phyloP scores from a whole-genome alignment of 345 rosid species.

The Corchorus olitorius region DNA sequence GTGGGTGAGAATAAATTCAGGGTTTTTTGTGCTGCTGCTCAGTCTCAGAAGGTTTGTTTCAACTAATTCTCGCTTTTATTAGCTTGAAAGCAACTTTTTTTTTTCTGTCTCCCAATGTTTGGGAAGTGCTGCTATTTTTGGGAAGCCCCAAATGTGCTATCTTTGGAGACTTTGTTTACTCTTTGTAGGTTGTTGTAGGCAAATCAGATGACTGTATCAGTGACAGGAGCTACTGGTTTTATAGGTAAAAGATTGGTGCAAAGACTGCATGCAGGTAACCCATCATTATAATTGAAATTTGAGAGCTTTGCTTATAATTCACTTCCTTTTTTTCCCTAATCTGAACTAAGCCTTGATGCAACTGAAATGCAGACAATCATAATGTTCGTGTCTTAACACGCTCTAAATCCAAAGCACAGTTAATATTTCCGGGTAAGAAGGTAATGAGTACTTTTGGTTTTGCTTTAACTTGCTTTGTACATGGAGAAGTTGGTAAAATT shows the following conservation, averaged over 20 bases:
- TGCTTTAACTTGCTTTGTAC: background rate
- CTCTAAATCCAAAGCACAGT: conserved; percentile 77
- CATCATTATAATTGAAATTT: background rate
- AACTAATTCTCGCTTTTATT: background rate
- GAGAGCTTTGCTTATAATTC: background rate
- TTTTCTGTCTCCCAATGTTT: background rate
- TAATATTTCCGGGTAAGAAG: conserved; percentile 98
- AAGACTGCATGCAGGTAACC: conserved; percentile 71
- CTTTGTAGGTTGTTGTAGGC: conserved; percentile 38
- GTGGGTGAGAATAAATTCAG: conserved; percentile 35
- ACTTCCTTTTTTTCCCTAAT: background rate
- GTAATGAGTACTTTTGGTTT: conserved; percentile 47
- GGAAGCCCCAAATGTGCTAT: background rate
- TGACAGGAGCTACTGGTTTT: conserved; percentile 96
- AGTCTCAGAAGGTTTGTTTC: conserved; percentile 52
- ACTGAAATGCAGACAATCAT: conserved; percentile 61
- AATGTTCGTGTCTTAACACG: conserved; percentile 78
- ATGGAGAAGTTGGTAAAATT: background rate
- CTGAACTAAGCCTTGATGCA: background rate
- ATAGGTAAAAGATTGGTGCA: conserved; percentile 83
- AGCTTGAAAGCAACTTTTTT: background rate
- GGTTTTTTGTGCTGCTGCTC: conserved; percentile 49
- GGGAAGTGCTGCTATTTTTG: background rate
- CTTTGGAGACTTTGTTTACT: conserved; percentile 22
- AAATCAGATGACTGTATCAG: conserved; percentile 72